Evolutionary conservation across 2,329 filamentous ascomycete genomes (phyloP).

Genomic region (Colletotrichum australisinense): DNA sequence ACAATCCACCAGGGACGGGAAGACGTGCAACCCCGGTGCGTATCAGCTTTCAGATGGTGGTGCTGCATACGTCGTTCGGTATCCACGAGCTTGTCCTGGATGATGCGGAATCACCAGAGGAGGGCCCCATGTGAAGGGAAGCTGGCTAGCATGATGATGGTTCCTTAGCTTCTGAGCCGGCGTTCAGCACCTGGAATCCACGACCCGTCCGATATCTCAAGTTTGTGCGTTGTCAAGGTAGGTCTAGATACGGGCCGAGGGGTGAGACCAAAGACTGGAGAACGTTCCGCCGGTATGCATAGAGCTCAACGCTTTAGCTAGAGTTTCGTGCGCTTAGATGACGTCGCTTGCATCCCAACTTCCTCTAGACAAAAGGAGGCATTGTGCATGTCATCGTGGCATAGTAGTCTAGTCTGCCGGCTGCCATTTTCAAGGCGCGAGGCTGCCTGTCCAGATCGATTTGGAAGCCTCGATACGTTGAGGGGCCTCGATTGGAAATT

Average conservation of each 20-base stretch:
- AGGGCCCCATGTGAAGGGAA: not conserved
- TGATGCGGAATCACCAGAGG: not conserved
- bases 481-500: not conserved
- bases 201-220: not conserved
- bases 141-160: not conserved
- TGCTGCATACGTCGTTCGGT: not conserved
- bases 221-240: not conserved
- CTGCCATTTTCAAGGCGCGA: not conserved
- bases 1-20: conserved; percentile 30
- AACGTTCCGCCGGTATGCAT: not conserved
- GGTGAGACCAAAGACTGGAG: not conserved
- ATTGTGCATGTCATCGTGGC: not conserved
- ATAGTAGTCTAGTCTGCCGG: conserved; percentile 7
- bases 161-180: conserved; percentile 11
- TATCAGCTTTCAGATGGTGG: conserved; percentile 10
- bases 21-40: conserved; percentile 26
- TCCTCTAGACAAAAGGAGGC: not conserved
- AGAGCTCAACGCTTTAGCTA: not conserved
- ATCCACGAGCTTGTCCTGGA: conserved; percentile 7
- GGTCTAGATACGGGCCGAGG: conserved; percentile 1
- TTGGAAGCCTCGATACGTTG: not conserved
- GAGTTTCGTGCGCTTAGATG: conserved; percentile 7
- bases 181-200: conserved; percentile 6
- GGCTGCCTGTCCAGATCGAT: not conserved
- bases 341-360: conserved; percentile 1